A percentile compares a stretch with the other conserved stretches of the same genome.
Evolutionary conservation across 768 basidiomycete species (phyloP).

Genomic region (Ramaria sp.): DNA sequence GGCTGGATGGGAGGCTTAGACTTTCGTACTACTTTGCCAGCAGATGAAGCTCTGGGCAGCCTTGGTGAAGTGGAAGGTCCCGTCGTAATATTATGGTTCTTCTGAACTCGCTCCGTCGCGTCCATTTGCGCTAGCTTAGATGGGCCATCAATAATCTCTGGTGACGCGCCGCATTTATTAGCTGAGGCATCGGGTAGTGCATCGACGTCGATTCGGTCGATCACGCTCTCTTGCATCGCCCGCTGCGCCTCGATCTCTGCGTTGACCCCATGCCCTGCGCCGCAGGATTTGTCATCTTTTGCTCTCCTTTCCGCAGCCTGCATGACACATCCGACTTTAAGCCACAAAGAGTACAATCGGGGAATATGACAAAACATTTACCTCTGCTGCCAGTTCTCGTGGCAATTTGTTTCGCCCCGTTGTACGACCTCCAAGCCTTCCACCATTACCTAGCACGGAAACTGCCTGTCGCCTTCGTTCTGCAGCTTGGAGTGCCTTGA

Average conservation of each 20-base stretch:
- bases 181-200: constrained; percentile 8
- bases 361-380: constrained; percentile 21
- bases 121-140: constrained; percentile 7
- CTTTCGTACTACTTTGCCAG: not conserved
- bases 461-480: constrained; percentile 52
- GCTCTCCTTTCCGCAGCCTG: constrained; percentile 82
- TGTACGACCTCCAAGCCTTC: constrained; percentile 45
- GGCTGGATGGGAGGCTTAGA: not conserved
- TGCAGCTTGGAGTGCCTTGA: constrained; percentile 68
- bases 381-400: constrained; percentile 64
- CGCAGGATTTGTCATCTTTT: constrained; percentile 68
- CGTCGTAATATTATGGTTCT: not conserved
- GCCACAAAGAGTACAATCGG: not conserved
- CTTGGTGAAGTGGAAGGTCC: not conserved
- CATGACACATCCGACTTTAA: not conserved
- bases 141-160: constrained; percentile 16
- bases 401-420: constrained; percentile 40
- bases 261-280: constrained; percentile 33
- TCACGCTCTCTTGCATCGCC: constrained; percentile 58
- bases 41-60: not conserved
- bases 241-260: constrained; percentile 56
- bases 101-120: not conserved
- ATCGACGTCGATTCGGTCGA: constrained; percentile 31
- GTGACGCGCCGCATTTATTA: constrained; percentile 21
- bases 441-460: constrained; percentile 38